These are phyloP conservation scores for Emmonsiellopsis sp. DNA, from an alignment of 2,329 filamentous ascomycete genomes.

Conservation along the genomic window DNA sequence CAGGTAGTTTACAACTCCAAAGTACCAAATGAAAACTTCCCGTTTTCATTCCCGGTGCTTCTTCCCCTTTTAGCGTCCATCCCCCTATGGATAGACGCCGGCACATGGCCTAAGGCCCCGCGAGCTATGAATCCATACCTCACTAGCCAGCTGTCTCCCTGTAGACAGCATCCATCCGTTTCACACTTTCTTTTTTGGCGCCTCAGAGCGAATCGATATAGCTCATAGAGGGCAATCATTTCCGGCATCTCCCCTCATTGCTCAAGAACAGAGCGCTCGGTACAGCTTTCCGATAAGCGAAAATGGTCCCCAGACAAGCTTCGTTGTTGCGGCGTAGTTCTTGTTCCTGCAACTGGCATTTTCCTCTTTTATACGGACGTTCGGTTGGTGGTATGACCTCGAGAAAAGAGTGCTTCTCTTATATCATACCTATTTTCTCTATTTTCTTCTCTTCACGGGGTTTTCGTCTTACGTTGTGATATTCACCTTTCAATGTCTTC, in stretches of 20 bases:
- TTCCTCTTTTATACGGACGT: no score
- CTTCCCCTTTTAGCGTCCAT: no score
- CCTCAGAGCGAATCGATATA: background rate
- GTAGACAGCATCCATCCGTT: background rate
- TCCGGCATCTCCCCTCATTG: background rate
- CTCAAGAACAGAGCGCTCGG: background rate
- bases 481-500: slow-evolving; percentile 5
- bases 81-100: background rate
- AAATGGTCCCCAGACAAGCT: no score
- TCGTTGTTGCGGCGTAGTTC: no score
- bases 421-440: background rate
- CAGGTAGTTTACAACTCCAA: no score
- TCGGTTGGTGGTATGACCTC: no score
- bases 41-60: no score
- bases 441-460: background rate
- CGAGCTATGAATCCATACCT: background rate
- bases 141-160: background rate
- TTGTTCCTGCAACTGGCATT: no score
- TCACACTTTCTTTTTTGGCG: background rate
- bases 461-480: background rate
- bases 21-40: no score
- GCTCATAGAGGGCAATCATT: background rate
- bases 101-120: background rate
- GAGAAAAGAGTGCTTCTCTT: background rate
- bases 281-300: background rate